Conservation (phyloP, 2,329 filamentous ascomycete species). For the Colletotrichum limetticola region DNA sequence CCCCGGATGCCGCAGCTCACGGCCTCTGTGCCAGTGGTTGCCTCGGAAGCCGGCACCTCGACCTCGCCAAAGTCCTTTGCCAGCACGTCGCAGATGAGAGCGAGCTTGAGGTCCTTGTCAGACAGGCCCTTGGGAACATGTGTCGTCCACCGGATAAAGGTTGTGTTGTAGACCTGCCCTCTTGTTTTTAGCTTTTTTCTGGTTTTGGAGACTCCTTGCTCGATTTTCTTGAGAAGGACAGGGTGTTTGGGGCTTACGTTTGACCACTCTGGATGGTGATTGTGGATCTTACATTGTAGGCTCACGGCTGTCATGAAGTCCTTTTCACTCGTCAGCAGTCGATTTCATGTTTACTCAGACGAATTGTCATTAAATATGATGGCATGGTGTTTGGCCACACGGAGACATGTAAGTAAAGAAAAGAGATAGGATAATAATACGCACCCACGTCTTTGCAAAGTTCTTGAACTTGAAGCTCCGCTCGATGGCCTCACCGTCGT, state of each 20-base stretch:
- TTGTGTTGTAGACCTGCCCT: slow-evolving; percentile 73
- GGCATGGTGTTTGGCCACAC: neutral
- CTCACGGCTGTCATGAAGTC: slow-evolving; percentile 81
- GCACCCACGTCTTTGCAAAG: slow-evolving; percentile 73
- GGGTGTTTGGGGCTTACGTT: slow-evolving; percentile 61
- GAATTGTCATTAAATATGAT: too few species aligned
- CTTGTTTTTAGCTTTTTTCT: neutral
- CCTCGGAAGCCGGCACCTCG: slow-evolving; percentile 36
- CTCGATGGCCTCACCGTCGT: slow-evolving; percentile 65
- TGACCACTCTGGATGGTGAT: slow-evolving; percentile 82
- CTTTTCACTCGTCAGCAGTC: slow-evolving; percentile 49
- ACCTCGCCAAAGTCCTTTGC: slow-evolving; percentile 68
- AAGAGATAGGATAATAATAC: slow-evolving; percentile 38
- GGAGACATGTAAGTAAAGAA: neutral
- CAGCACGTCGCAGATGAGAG: slow-evolving; percentile 69
- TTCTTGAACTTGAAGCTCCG: slow-evolving; percentile 72
- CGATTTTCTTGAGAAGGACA: too few species aligned
- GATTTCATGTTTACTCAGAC: neutral
- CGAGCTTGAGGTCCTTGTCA: slow-evolving; percentile 70
- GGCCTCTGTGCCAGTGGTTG: slow-evolving; percentile 30
- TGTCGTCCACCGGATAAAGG: slow-evolving; percentile 79
- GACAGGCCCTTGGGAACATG: slow-evolving; percentile 75
- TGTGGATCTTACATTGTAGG: slow-evolving; percentile 72
- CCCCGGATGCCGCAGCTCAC: slow-evolving; percentile 50
- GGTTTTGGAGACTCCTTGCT: neutral